These are phyloP conservation scores for Pyrenula aspistea DNA, from an alignment of 495 filamentous ascomycete species.

Conservation along the genomic window DNA sequence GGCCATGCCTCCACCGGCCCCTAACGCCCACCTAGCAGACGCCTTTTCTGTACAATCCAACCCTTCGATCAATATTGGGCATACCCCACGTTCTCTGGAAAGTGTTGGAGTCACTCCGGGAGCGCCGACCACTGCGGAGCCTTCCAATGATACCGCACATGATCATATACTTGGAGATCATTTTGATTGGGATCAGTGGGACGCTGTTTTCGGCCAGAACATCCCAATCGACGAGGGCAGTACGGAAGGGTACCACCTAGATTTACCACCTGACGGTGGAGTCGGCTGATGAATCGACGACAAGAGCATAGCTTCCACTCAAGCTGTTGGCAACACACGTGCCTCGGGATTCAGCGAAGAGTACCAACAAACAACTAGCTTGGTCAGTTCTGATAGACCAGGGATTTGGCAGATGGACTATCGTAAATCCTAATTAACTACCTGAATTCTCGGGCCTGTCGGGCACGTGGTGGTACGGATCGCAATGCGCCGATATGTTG, in stretches of 20 bases:
- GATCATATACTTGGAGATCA: constrained; percentile 1
- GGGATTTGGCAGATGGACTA: too few relatives aligned
- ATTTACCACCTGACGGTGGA: not conserved
- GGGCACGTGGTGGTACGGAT: too few relatives aligned
- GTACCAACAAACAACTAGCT: too few relatives aligned
- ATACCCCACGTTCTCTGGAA: not conserved
- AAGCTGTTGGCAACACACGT: too few relatives aligned
- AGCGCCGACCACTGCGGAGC: not conserved
- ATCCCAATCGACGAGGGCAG: constrained; percentile 26
- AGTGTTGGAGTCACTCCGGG: not conserved
- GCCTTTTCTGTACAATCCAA: not conserved
- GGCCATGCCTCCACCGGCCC: not conserved
- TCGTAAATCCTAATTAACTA: too few relatives aligned
- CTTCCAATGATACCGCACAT: not conserved
- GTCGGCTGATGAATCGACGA: not conserved
- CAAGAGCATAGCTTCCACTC: not conserved
- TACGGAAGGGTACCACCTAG: not conserved
- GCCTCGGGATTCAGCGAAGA: too few relatives aligned
- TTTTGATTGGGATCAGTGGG: constrained; percentile 41
- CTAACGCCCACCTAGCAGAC: not conserved
- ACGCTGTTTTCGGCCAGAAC: constrained; percentile 36
- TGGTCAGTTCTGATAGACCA: too few relatives aligned
- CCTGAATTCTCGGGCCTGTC: too few relatives aligned
- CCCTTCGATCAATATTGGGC: not conserved
- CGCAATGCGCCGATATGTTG: too few relatives aligned